Evolutionary conservation across 176 grass and related monocot species (phyloP).

Genomic region (Triticum monococcum): DNA sequence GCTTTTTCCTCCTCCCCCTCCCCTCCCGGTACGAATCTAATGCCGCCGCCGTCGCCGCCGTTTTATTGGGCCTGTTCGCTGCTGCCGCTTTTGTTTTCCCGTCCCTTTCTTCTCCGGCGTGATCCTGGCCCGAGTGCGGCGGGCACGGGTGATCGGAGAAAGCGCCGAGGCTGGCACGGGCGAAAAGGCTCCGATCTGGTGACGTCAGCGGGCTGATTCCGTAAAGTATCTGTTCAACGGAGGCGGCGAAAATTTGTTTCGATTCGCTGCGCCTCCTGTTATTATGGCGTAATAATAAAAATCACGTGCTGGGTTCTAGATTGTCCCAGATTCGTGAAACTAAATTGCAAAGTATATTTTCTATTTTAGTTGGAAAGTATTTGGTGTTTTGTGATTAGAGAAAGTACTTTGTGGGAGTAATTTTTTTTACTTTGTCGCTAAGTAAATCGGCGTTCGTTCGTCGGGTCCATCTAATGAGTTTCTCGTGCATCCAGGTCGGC

Average conservation of each 20-base stretch:
- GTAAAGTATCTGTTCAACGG: not conserved
- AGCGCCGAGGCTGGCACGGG: not conserved
- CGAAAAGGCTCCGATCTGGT: not conserved
- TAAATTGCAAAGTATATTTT: no score
- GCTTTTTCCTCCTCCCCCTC: not conserved
- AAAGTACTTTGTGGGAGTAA: no score
- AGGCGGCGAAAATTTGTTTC: not conserved
- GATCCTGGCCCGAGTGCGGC: not conserved
- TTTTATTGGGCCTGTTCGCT: not conserved
- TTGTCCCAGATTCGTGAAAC: no score
- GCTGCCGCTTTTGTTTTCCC: not conserved
- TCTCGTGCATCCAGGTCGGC: conserved; percentile 53
- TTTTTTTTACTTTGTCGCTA: not conserved
- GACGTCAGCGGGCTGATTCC: not conserved
- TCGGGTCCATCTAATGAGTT: not conserved
- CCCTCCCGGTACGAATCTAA: not conserved
- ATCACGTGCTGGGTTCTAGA: not conserved
- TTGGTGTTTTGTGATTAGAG: no score
- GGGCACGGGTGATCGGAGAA: not conserved
- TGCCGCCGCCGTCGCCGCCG: not conserved
- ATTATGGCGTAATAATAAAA: not conserved
- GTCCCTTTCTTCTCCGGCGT: not conserved
- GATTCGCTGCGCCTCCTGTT: not conserved
- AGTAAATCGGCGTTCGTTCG: not conserved
- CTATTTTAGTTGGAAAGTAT: no score